Conservation (phyloP, 306 rosid species). For the Erythrophleum fordii region DNA sequence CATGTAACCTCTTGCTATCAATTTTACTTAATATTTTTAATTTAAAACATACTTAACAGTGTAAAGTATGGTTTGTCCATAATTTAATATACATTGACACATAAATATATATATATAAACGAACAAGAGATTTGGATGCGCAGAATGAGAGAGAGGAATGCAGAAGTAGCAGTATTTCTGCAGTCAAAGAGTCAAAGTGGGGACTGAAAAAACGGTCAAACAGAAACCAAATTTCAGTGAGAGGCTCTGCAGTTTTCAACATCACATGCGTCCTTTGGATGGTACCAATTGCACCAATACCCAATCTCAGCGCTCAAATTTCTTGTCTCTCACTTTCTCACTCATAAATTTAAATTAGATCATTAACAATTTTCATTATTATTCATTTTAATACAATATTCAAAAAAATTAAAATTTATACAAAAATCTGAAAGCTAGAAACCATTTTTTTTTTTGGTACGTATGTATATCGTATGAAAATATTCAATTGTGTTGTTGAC, state of each 20-base stretch:
- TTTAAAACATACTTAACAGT: too few relatives aligned
- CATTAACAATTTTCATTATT: not conserved
- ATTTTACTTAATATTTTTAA: too few relatives aligned
- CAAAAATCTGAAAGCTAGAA: not conserved
- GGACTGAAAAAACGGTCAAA: conserved; percentile 1
- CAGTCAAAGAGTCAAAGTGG: conserved; percentile 19
- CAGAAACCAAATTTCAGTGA: not conserved
- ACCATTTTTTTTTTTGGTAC: not conserved
- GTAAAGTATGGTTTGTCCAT: too few relatives aligned
- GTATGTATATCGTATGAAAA: not conserved
- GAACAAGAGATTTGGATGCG: not conserved
- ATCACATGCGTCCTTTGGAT: too few relatives aligned
- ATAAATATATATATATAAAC: not conserved
- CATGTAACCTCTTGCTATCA: too few relatives aligned
- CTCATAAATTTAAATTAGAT: too few relatives aligned
- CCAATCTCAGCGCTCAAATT: too few relatives aligned
- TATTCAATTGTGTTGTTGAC: too few relatives aligned
- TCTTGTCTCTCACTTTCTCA: too few relatives aligned
- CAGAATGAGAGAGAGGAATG: conserved; percentile 4
- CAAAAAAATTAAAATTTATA: not conserved
- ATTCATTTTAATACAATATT: not conserved
- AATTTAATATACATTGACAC: not conserved
- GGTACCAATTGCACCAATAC: too few relatives aligned
- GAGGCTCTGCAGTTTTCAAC: not conserved
- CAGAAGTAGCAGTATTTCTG: not conserved